Conservation (phyloP, 2,329 filamentous ascomycete species). For the Blastomyces parvus region DNA sequence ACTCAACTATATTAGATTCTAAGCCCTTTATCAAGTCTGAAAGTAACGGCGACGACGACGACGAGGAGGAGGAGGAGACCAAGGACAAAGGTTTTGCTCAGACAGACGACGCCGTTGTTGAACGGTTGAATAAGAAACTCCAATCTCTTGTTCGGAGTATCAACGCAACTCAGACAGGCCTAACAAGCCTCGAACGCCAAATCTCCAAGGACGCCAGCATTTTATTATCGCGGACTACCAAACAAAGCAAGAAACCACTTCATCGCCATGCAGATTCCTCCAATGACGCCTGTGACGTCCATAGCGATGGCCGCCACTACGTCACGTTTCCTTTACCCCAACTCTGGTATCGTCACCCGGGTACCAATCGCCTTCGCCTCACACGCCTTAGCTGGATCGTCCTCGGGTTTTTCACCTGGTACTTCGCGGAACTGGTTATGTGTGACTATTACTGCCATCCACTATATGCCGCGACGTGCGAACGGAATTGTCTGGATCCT, state of each 20-base stretch:
- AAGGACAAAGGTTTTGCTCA: background rate
- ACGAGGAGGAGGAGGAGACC: constrained; percentile 5
- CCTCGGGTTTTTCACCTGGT: constrained; percentile 40
- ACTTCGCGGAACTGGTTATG: constrained; percentile 40
- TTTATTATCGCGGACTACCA: constrained; percentile 13
- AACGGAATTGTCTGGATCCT: constrained; percentile 42
- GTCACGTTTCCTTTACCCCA: constrained; percentile 28
- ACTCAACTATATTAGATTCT: constrained; percentile 20
- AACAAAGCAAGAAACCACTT: constrained; percentile 12
- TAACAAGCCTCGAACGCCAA: constrained; percentile 31
- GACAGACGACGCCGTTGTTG: constrained; percentile 25
- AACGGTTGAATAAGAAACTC: constrained; percentile 33
- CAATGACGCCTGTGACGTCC: constrained; percentile 21
- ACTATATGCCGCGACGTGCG: constrained; percentile 39
- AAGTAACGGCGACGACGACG: background rate
- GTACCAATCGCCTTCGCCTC: constrained; percentile 24
- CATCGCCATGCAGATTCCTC: constrained; percentile 12
- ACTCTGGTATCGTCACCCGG: constrained; percentile 27
- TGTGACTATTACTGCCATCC: constrained; percentile 46
- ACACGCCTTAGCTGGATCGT: constrained; percentile 34
- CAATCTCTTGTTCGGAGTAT: constrained; percentile 33
- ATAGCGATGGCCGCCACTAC: constrained; percentile 24
- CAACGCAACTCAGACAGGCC: constrained; percentile 32
- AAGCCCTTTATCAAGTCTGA: constrained; percentile 14
- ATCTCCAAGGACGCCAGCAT: constrained; percentile 22